phyloP scores from a whole-genome alignment of 73 alveolate genomes.

The Stentor roeselii region DNA sequence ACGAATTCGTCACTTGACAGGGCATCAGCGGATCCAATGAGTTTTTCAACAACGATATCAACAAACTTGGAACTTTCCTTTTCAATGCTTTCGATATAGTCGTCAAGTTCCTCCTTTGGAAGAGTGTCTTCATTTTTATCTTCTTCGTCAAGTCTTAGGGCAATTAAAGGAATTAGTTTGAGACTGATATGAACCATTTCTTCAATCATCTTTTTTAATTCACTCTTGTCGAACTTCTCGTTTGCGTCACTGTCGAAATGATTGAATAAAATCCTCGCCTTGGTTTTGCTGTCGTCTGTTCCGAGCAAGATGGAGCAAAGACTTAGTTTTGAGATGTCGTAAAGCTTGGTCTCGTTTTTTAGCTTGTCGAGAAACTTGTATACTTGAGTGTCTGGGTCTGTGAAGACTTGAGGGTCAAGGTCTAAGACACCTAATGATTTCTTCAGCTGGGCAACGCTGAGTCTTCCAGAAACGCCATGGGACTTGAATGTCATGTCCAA shows the following conservation, averaged over 20 bases:
- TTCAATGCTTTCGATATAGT: neutral
- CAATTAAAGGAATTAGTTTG: neutral
- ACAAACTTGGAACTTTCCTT: neutral
- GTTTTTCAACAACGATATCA: neutral
- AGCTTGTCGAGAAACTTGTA: neutral
- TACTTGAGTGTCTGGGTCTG: slow-evolving; percentile 13
- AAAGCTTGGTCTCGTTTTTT: neutral
- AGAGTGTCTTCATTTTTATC: neutral
- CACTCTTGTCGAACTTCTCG: neutral
- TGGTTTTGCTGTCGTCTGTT: neutral
- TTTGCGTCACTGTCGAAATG: slow-evolving; percentile 6
- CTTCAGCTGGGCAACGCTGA: slow-evolving; percentile 15
- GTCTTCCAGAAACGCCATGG: neutral
- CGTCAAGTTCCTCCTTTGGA: neutral
- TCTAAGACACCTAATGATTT: neutral
- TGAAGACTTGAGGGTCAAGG: slow-evolving; percentile 3
- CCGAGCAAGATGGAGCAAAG: neutral
- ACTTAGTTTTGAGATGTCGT: neutral
- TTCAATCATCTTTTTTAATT: slow-evolving; percentile 10
- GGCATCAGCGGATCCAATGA: neutral
- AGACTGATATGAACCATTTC: slow-evolving; percentile 1
- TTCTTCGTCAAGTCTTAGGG: neutral
- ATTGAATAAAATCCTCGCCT: slow-evolving; percentile 5
- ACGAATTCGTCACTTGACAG: neutral
- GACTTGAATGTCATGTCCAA: neutral